Conservation (phyloP, 2,329 filamentous ascomycete species). For the Madurella mycetomatis region DNA sequence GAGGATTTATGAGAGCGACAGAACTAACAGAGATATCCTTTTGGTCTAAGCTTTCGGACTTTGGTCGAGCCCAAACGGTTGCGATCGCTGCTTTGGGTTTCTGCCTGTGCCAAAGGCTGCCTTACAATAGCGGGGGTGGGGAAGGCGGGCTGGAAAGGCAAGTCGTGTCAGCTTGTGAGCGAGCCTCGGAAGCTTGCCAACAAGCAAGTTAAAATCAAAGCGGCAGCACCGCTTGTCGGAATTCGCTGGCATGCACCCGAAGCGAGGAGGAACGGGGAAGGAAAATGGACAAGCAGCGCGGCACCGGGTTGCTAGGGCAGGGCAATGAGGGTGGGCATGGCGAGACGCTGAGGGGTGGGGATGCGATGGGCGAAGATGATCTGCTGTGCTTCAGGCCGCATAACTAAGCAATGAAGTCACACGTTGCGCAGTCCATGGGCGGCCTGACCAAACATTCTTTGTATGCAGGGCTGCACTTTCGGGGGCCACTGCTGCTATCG, state of each 20-base stretch:
- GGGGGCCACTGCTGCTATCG: constrained; percentile 8
- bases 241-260: neutral
- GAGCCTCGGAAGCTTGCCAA: constrained; percentile 2
- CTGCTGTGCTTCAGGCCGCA: constrained; percentile 10
- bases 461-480: neutral
- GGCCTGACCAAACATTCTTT: neutral
- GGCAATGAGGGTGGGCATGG: neutral
- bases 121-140: constrained; percentile 19
- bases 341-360: neutral
- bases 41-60: neutral
- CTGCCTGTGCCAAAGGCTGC: constrained; percentile 19
- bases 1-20: neutral
- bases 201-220: neutral
- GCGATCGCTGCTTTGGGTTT: constrained; percentile 15
- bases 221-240: neutral
- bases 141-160: constrained; percentile 9
- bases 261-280: neutral
- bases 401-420: constrained; percentile 16
- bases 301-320: neutral
- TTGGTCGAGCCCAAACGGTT: constrained; percentile 4
- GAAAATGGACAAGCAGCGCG: neutral
- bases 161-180: constrained; percentile 18
- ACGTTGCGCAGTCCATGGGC: constrained; percentile 5
- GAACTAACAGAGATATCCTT: constrained; percentile 5
- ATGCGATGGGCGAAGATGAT: neutral